Base-by-base conservation (phyloP, 1,284 basidiomycete species). In the Kwoniella shivajii region DNA sequence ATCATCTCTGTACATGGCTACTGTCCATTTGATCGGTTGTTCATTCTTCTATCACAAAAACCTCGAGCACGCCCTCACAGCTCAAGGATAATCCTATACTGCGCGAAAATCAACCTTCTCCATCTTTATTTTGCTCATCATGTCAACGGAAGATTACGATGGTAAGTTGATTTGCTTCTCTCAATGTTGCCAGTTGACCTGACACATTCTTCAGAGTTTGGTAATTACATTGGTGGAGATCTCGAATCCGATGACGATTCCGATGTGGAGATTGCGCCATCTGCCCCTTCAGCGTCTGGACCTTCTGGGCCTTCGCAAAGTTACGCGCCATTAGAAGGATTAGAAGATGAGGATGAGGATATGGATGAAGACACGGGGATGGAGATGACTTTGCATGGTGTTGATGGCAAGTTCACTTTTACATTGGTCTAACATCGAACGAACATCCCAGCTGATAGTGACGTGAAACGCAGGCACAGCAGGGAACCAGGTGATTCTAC, bases 211-310 rank as follows among this genome's bases (percentile, higher is more conserved):
- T 14, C 56, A 74, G 75, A 80, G 81, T 95, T 96, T 72, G 92
- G 92, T 66, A 95, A 95, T 83, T 95, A 94, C 78, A 92, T 95
- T 72, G 92, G 92, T 62, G 91, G 86, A 37, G 92, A 93, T 81
- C 82, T 94, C 52, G 91, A 90, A 68, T 93, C 91, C 33, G 92
- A 92, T 74, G 88, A 90, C 39, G 90, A 80, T n/a, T 76, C 69
- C 38, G 75, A 74, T 50, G 55, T 72, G 24, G 72, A 73, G 29
- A 62, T 72, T 43, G 63, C 54, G 33, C 58, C 59, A 10, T 57
- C 64, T 13, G 66, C 57, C 7, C 60, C 65, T 14, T 62, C 73
- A 0, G 69, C 61, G 5, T 69, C 73, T 4, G 73, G 72, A 22
- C 67, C 70, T 14, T 60, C 69, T 9, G 62, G 53, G 36, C 54